Conservation (phyloP, 768 basidiomycete species). For the Tylopilus sp. region DNA sequence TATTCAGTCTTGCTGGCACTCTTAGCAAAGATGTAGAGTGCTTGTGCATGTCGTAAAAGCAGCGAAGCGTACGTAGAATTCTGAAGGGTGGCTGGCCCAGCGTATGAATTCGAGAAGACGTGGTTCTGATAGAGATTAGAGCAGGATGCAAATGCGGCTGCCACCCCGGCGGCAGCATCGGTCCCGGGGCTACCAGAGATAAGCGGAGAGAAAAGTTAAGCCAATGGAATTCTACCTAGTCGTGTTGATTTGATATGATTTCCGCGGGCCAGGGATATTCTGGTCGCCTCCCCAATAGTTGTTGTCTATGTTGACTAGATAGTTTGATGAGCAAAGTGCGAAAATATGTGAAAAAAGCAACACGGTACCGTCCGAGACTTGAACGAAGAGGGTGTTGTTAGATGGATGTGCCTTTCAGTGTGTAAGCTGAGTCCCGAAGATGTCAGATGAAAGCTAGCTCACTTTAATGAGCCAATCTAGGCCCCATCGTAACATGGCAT, state of each 20-base stretch:
- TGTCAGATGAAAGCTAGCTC: slow-evolving; percentile 8
- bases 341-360: background rate
- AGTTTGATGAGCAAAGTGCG: background rate
- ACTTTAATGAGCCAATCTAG: slow-evolving; percentile 92
- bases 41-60: slow-evolving; percentile 70
- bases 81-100: slow-evolving; percentile 61
- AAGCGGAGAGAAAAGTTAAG: background rate
- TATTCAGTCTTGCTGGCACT: slow-evolving; percentile 62
- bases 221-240: slow-evolving; percentile 38
- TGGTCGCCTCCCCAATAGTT: slow-evolving; percentile 89
- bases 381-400: slow-evolving; percentile 69
- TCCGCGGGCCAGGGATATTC: slow-evolving; percentile 68
- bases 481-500: slow-evolving; percentile 87
- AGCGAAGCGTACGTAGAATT: slow-evolving; percentile 70
- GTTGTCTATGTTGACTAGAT: slow-evolving; percentile 57
- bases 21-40: slow-evolving; percentile 74
- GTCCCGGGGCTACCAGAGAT: slow-evolving; percentile 63
- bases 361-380: slow-evolving; percentile 61
- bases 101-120: slow-evolving; percentile 50
- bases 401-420: slow-evolving; percentile 70
- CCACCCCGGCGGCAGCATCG: slow-evolving; percentile 79
- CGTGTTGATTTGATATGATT: slow-evolving; percentile 74
- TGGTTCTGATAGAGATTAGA: slow-evolving; percentile 73
- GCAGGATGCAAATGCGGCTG: slow-evolving; percentile 86
- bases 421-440: background rate